These are phyloP conservation scores for Aspergillus sergii DNA, from an alignment of 2,329 filamentous ascomycete genomes.

Conservation along the genomic window DNA sequence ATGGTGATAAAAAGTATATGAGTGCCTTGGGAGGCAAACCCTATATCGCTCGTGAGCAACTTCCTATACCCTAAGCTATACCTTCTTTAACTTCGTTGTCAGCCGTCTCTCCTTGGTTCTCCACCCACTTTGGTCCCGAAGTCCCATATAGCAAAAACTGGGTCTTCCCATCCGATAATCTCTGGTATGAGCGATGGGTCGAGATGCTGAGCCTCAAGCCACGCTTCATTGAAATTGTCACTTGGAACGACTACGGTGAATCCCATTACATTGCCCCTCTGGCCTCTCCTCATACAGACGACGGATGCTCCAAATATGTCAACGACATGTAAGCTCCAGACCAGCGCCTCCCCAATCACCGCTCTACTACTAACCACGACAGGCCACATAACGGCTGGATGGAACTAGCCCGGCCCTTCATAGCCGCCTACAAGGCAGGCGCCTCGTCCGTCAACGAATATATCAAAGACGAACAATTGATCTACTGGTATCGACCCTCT, in stretches of 20 bases:
- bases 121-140: constrained; percentile 50
- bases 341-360: not conserved
- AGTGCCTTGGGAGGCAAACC: constrained; percentile 41
- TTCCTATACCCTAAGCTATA: too few species aligned
- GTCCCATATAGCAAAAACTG: constrained; percentile 56
- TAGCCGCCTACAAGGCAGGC: constrained; percentile 56
- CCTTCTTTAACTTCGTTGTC: not conserved
- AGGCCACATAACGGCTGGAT: constrained; percentile 58
- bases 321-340: constrained; percentile 41
- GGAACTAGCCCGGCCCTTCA: constrained; percentile 58
- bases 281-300: constrained; percentile 33
- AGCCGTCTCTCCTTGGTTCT: constrained; percentile 55
- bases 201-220: constrained; percentile 48
- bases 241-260: constrained; percentile 58
- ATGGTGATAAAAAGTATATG: constrained; percentile 39
- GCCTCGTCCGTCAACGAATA: constrained; percentile 36
- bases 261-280: constrained; percentile 58
- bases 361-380: not conserved
- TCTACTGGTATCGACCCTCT: constrained; percentile 61
- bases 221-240: constrained; percentile 52
- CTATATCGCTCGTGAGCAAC: constrained; percentile 52
- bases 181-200: constrained; percentile 49
- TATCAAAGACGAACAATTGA: constrained; percentile 52
- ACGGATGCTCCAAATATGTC: constrained; percentile 50
- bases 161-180: constrained; percentile 49